phyloP scores from a whole-genome alignment of 2,329 filamentous ascomycete genomes.

The Trichophyton rubrum region DNA sequence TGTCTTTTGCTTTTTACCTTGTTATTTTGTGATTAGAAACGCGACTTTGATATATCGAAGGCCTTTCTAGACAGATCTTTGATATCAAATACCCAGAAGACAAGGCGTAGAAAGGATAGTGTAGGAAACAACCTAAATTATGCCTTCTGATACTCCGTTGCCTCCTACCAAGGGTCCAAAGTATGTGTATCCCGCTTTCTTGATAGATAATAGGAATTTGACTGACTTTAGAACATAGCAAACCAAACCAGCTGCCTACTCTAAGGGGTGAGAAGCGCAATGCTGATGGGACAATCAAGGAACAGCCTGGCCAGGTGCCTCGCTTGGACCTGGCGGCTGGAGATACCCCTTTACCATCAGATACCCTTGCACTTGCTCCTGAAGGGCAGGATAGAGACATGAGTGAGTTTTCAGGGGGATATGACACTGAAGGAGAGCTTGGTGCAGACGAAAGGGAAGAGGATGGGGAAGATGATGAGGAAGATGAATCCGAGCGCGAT shows the following conservation, averaged over 20 bases:
- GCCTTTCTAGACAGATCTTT: neutral
- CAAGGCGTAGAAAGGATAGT: neutral
- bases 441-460: neutral
- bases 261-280: slow-evolving; percentile 1
- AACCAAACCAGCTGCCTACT: neutral
- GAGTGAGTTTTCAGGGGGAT: neutral
- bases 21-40: neutral
- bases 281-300: slow-evolving; percentile 4
- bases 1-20: neutral
- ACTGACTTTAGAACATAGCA: neutral
- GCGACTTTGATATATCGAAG: neutral
- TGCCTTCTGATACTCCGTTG: neutral
- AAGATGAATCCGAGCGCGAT: neutral
- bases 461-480: neutral
- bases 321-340: neutral
- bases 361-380: neutral
- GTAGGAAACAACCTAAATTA: neutral
- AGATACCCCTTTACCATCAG: neutral
- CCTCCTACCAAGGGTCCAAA: neutral
- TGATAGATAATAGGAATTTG: neutral
- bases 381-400: neutral
- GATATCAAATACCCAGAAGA: neutral
- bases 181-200: neutral
- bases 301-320: neutral
- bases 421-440: neutral